Evolutionary conservation across 2,329 filamentous ascomycete species (phyloP).

Genomic region (Blastomyces gilchristii): DNA sequence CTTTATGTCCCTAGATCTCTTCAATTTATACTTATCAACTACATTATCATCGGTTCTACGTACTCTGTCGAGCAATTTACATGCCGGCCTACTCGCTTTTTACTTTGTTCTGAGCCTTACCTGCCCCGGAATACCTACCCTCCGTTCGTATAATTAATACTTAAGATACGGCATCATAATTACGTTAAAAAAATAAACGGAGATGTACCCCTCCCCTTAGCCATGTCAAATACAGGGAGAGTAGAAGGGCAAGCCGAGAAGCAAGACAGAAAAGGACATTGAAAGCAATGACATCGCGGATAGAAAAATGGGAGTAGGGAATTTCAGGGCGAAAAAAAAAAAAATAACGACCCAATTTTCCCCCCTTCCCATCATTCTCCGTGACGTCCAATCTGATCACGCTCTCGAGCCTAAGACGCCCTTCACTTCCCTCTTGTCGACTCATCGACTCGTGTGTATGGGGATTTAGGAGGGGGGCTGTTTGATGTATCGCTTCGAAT

Average conservation of each 20-base stretch:
- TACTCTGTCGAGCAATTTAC: neutral
- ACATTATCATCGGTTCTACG: neutral
- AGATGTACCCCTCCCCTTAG: constrained; percentile 1
- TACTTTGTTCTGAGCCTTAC: neutral
- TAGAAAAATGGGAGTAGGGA: neutral
- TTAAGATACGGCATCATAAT: neutral
- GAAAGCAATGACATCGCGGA: neutral
- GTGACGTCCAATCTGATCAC: neutral
- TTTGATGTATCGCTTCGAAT: constrained; percentile 43
- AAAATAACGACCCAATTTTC: neutral
- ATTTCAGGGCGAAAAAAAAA: neutral
- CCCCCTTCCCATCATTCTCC: neutral
- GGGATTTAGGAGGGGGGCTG: neutral
- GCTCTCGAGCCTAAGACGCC: neutral
- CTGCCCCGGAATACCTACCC: neutral
- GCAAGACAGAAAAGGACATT: constrained; percentile 2
- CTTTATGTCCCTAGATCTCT: neutral
- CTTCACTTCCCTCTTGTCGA: neutral
- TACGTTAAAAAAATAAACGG: neutral
- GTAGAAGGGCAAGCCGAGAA: neutral
- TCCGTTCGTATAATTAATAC: neutral
- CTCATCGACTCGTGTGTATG: neutral
- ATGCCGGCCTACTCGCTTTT: neutral
- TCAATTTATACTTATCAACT: neutral
- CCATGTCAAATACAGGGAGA: neutral